Evolutionary conservation across 2,329 filamentous ascomycete species (phyloP).

Genomic region (Pseudogymnoascus sp.): DNA sequence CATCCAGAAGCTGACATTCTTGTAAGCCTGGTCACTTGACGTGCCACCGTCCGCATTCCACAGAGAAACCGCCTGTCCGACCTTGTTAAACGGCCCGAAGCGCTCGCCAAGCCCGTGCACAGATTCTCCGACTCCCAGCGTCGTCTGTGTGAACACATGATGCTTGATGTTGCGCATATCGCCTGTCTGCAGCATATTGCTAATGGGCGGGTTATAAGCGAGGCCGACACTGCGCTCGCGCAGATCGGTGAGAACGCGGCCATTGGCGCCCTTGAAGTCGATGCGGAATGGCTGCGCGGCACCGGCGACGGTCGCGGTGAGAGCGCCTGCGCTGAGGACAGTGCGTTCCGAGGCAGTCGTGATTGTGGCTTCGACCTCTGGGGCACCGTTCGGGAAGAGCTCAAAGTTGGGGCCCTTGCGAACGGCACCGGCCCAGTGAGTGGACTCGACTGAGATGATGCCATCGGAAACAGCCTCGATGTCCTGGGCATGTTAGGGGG

Average conservation of each 20-base stretch:
- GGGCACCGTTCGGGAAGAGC: conserved; percentile 44
- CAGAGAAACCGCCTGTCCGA: conserved; percentile 60
- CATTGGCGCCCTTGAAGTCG: conserved; percentile 42
- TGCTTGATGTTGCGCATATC: conserved; percentile 45
- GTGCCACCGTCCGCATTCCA: conserved; percentile 59
- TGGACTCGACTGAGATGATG: conserved; percentile 50
- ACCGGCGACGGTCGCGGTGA: conserved; percentile 43
- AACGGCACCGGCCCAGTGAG: conserved; percentile 47
- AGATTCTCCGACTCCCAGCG: conserved; percentile 50
- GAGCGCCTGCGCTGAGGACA: conserved; percentile 40
- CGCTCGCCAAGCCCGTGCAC: conserved; percentile 69
- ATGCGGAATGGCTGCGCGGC: conserved; percentile 45
- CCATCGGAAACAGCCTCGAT: conserved; percentile 49
- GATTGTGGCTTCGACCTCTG: conserved; percentile 33
- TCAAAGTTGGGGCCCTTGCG: conserved; percentile 48
- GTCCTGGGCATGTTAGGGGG: conserved; percentile 31
- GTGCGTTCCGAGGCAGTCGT: conserved; percentile 36
- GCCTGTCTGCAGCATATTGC: conserved; percentile 42
- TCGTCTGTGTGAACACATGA: conserved; percentile 49
- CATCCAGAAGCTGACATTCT: conserved; percentile 62
- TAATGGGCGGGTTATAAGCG: conserved; percentile 46
- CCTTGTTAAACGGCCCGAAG: conserved; percentile 69
- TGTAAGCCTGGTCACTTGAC: conserved; percentile 62
- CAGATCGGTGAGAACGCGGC: conserved; percentile 45
- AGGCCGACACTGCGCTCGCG: conserved; percentile 47